Evolutionary conservation across 305 asterid genomes (phyloP).

Genomic region (Ruellia speciosa): DNA sequence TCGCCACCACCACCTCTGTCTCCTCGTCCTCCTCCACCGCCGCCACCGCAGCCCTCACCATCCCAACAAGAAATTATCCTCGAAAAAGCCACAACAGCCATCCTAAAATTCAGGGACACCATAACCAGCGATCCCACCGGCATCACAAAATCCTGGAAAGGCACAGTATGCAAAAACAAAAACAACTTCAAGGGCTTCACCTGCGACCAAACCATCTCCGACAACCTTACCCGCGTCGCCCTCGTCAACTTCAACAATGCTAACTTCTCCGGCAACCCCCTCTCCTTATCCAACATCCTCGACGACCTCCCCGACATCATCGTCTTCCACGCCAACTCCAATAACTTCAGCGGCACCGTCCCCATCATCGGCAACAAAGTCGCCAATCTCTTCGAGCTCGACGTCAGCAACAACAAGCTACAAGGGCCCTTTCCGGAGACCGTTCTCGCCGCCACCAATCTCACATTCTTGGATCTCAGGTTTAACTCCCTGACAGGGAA

Average conservation of each 20-base stretch:
- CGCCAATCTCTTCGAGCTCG: background rate
- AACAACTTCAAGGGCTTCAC: background rate
- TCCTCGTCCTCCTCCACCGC: too few relatives aligned
- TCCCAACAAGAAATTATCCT: background rate
- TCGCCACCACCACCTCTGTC: too few relatives aligned
- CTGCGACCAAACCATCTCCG: background rate
- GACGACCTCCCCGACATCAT: background rate
- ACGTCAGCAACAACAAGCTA: background rate
- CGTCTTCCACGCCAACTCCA: slow-evolving; percentile 5
- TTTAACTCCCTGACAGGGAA: background rate
- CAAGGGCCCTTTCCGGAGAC: background rate
- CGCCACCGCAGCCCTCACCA: background rate
- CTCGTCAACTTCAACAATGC: background rate
- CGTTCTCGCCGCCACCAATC: background rate
- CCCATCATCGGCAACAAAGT: background rate
- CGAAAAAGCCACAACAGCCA: background rate
- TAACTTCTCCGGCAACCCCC: background rate
- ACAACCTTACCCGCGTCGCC: background rate
- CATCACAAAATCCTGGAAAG: background rate
- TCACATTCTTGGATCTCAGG: background rate
- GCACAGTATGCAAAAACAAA: background rate
- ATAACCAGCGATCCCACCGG: background rate
- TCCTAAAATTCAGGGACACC: background rate
- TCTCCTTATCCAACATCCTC: background rate
- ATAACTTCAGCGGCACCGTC: background rate